A percentile compares a stretch with the other conserved stretches of the same genome.
Conservation (phyloP, 768 basidiomycete genomes). For the Naganishia antarctica region DNA sequence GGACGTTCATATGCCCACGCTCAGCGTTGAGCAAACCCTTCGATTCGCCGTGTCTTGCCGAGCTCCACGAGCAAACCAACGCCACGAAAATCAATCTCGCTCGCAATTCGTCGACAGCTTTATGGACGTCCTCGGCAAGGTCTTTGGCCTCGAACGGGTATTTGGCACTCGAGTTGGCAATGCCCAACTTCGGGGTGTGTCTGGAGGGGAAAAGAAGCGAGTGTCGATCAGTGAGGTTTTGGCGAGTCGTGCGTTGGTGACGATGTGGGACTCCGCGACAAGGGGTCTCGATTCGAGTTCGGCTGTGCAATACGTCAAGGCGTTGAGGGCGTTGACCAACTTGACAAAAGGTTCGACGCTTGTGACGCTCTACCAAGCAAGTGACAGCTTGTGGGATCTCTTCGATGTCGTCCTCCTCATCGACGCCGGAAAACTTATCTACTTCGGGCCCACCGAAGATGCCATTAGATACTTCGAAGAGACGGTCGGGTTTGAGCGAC, state of each 20-base stretch:
- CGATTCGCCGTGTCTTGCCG: conserved; percentile 59
- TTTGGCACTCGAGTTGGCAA: conserved; percentile 28
- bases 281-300: conserved; percentile 61
- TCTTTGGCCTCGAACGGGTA: neutral
- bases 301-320: conserved; percentile 76
- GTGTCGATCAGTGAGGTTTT: conserved; percentile 53
- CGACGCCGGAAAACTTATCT: conserved; percentile 67
- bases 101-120: conserved; percentile 52
- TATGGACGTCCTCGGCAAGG: conserved; percentile 56
- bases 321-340: conserved; percentile 75
- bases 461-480: conserved; percentile 70
- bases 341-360: conserved; percentile 56
- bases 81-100: conserved; percentile 51
- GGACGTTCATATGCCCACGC: conserved; percentile 76
- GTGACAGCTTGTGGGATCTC: conserved; percentile 55
- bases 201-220: conserved; percentile 54
- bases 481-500: conserved; percentile 59
- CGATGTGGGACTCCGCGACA: conserved; percentile 61
- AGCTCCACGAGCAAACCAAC: conserved; percentile 54
- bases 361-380: conserved; percentile 80
- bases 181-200: conserved; percentile 52
- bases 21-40: conserved; percentile 56
- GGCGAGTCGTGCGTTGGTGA: conserved; percentile 44
- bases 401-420: conserved; percentile 84
- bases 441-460: conserved; percentile 63